Base-by-base conservation (phyloP, 768 basidiomycete species). In the Pulveroboletus ravenelii region DNA sequence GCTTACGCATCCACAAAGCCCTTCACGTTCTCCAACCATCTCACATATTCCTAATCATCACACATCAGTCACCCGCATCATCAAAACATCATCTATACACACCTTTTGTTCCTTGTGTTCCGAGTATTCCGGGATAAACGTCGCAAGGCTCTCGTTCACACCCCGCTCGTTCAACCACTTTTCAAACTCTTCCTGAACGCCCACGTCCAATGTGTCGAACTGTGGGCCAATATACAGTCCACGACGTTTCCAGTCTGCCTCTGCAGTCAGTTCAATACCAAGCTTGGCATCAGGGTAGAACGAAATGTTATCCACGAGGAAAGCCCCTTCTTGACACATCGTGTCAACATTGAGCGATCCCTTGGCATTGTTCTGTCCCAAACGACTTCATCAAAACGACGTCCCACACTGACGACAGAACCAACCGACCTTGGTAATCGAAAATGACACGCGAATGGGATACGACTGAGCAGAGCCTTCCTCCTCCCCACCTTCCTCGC, bases 41-140 rank as follows among this genome's bases (percentile, higher is more conserved):
- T 77, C 62, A 92, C 81, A 70, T 98, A 98, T 73, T 98, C 94
- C 92, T 93, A 43, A 46, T 53, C 36, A 46, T 53, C 35, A 54
- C 18, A 30, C 10, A 25, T 44, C 47, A 55, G 52, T 15, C 51
- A 47, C 31, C 20, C 57, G 9, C 52, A 8, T 14, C 45, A 25
- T 39, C 54, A 39, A 10, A 41, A 5, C 35, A 45, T 23, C 49
- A 45, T 5, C 6, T 14, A 27, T 6, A 61, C 68, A 2, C 13
- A 93, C 93, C 80, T 85, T 84, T 74, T 98, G 94, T 65, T 98
- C 94, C 78, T 96, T 97, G 74, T 75, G 74, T 63, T 89, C 85
- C 13, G 87, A 84, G 63, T 91, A 92, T 54, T 93, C 87, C 15
- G 89, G 88, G 52, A 98, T 82, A 75, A 96, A 94, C 59, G 82